Conservation (phyloP, 306 rosid species). For the Quercus berberidifolia region DNA sequence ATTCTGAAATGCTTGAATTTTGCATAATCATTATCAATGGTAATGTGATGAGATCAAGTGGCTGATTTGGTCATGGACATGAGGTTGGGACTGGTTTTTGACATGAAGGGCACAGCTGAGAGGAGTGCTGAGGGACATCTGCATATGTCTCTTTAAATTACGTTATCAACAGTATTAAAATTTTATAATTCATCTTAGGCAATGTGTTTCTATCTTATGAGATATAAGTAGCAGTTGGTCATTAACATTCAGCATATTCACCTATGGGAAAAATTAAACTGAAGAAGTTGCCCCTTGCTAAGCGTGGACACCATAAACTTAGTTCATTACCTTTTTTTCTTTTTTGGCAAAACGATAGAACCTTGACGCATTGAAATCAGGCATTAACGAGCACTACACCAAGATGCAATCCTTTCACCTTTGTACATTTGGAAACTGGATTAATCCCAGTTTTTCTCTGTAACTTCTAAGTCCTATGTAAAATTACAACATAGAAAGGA, state of each 20-base stretch:
- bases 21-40: not conserved
- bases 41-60: not conserved
- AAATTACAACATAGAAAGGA: not conserved
- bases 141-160: not conserved
- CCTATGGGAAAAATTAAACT: not conserved
- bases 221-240: not conserved
- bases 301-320: no score
- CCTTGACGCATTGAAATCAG: not conserved
- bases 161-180: not conserved
- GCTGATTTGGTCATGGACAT: not conserved
- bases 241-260: not conserved
- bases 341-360: not conserved
- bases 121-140: not conserved
- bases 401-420: not conserved
- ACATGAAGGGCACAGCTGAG: not conserved
- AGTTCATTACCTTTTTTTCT: not conserved
- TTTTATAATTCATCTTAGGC: not conserved
- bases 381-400: not conserved
- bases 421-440: not conserved
- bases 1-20: not conserved
- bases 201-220: not conserved
- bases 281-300: not conserved
- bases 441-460: not conserved
- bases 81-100: not conserved
- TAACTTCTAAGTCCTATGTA: not conserved